These are phyloP conservation scores for Fusarium napiforme DNA, from an alignment of 2,329 filamentous ascomycete species.

Conservation along the genomic window DNA sequence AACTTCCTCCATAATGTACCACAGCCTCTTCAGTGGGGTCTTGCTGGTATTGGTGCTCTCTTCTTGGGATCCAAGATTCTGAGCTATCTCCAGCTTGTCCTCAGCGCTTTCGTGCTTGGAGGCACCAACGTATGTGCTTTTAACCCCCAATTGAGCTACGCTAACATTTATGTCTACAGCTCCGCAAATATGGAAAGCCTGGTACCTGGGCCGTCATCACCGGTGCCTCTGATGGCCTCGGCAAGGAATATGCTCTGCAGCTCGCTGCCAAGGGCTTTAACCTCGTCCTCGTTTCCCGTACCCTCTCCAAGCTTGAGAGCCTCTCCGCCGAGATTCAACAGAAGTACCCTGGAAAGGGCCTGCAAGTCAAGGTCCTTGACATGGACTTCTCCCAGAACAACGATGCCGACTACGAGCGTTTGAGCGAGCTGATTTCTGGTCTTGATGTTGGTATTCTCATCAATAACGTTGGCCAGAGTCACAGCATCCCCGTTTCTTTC, in stretches of 20 bases:
- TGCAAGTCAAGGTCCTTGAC: constrained; percentile 81
- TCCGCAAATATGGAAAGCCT: constrained; percentile 88
- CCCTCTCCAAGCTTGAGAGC: constrained; percentile 86
- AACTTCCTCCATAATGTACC: constrained; percentile 53
- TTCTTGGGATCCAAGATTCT: constrained; percentile 66
- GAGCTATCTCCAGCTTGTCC: constrained; percentile 69
- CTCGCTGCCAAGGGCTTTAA: constrained; percentile 94
- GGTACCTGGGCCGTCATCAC: constrained; percentile 96
- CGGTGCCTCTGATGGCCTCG: constrained; percentile 94
- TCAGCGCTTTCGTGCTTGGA: constrained; percentile 75
- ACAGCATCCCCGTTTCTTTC: constrained; percentile 92
- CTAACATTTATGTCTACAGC: constrained; percentile 59
- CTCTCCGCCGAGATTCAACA: constrained; percentile 79
- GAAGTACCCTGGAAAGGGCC: constrained; percentile 69
- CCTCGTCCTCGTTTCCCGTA: constrained; percentile 92
- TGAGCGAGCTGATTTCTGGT: constrained; percentile 74
- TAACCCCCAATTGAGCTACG: neutral
- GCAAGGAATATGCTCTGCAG: constrained; percentile 94
- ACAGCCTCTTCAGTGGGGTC: constrained; percentile 54
- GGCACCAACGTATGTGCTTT: constrained; percentile 66
- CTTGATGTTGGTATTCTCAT: constrained; percentile 88
- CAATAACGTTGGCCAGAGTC: constrained; percentile 97
- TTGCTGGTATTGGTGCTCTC: constrained; percentile 68
- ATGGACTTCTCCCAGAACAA: constrained; percentile 92
- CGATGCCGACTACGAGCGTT: constrained; percentile 80